phyloP scores from a whole-genome alignment of 192 early-diverging fungal species.

The Umbelopsis ramanniana region DNA sequence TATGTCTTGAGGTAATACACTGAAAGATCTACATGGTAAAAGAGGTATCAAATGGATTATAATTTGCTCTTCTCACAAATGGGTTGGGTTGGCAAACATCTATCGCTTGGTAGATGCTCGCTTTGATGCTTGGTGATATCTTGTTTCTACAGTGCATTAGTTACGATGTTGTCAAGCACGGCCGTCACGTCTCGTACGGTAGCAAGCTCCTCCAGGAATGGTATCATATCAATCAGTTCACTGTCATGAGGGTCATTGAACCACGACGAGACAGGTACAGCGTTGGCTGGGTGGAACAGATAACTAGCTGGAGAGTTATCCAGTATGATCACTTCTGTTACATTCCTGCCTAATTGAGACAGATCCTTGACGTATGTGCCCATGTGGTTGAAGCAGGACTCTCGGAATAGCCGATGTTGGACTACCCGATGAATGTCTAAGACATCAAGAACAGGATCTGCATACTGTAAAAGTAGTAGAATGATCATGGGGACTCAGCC shows the following conservation, averaged over 20 bases:
- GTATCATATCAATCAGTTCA: constrained; percentile 92
- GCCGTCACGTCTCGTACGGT: constrained; percentile 84
- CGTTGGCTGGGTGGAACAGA: constrained; percentile 94
- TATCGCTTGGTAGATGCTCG: neutral
- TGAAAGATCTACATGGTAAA: too few species aligned
- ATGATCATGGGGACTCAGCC: neutral
- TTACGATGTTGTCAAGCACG: constrained; percentile 66
- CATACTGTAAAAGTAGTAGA: constrained; percentile 67
- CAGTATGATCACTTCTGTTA: constrained; percentile 87
- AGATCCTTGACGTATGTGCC: constrained; percentile 99
- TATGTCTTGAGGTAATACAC: too few species aligned
- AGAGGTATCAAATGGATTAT: too few species aligned
- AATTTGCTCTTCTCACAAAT: too few species aligned
- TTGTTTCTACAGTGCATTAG: neutral
- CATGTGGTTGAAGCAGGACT: constrained; percentile 92
- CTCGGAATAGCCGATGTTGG: constrained; percentile 94
- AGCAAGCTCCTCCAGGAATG: constrained; percentile 93
- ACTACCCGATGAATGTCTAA: constrained; percentile 85
- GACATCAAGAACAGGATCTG: constrained; percentile 94
- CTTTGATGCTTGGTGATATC: neutral
- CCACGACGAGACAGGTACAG: constrained; percentile 95
- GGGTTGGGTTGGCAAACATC: too few species aligned
- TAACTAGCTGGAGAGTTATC: constrained; percentile 98
- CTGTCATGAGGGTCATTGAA: constrained; percentile 98
- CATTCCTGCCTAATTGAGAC: constrained; percentile 83